Percentiles rank a stretch among this genome's conserved stretches.
Evolutionary conservation across 1,284 basidiomycete genomes (phyloP).

Genomic region (Cystobasidium slooffiae): DNA sequence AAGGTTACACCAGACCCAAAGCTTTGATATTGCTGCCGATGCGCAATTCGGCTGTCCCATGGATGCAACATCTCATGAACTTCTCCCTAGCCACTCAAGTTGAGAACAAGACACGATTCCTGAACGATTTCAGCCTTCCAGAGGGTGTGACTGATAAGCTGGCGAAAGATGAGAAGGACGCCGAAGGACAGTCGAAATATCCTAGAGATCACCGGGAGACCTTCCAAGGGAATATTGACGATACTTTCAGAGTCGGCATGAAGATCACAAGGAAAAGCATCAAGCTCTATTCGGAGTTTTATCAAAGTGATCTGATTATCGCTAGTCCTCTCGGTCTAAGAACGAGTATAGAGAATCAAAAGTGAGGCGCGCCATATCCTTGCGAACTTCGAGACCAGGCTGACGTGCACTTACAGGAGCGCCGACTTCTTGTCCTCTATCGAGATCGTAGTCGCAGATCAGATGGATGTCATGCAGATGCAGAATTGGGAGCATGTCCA

Average conservation of each 20-base stretch:
- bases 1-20: constrained; percentile 96
- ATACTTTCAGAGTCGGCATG: constrained; percentile 88
- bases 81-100: constrained; percentile 67
- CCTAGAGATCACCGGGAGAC: constrained; percentile 88
- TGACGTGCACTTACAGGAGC: constrained; percentile 61
- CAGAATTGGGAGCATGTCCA: constrained; percentile 99
- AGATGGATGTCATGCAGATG: constrained; percentile 91
- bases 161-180: constrained; percentile 55
- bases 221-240: constrained; percentile 96
- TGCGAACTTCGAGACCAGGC: background rate
- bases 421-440: constrained; percentile 92
- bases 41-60: constrained; percentile 82
- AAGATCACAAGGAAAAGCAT: constrained; percentile 89
- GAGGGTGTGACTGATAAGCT: constrained; percentile 81
- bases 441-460: constrained; percentile 90
- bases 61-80: constrained; percentile 66
- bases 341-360: constrained; percentile 91
- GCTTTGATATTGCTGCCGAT: constrained; percentile 89
- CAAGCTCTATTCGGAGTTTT: constrained; percentile 86
- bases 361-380: constrained; percentile 61
- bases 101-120: constrained; percentile 83
- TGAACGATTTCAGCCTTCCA: constrained; percentile 80
- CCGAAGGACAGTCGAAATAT: constrained; percentile 66
- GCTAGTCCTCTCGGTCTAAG: constrained; percentile 91
- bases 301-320: constrained; percentile 86